A percentile compares a stretch with the other conserved stretches of the same genome.
phyloP scores from a whole-genome alignment of 257 asterid species.

The Capsicum pubescens region DNA sequence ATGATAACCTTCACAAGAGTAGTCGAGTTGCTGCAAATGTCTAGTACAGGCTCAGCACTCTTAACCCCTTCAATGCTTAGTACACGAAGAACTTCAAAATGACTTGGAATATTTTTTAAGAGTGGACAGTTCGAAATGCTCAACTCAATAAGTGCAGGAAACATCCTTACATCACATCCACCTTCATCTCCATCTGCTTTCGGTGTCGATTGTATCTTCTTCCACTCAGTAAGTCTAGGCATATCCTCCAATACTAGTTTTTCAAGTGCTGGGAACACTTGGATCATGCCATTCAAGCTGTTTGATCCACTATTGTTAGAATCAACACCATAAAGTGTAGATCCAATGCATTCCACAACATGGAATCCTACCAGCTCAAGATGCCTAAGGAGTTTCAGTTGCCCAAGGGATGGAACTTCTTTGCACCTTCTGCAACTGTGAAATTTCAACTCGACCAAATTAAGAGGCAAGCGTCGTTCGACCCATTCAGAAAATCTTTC shows the following conservation, averaged over 20 bases:
- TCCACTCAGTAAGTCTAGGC: background rate
- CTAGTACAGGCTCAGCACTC: background rate
- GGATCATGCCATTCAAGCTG: background rate
- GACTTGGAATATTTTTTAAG: background rate
- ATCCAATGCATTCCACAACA: background rate
- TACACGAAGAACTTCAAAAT: background rate
- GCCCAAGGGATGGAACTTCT: conserved; percentile 16
- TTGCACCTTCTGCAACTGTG: background rate
- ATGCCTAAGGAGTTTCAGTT: background rate
- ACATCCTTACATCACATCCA: background rate
- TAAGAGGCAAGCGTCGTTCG: background rate
- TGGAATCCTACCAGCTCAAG: background rate
- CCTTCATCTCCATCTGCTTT: background rate
- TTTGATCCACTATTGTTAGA: background rate
- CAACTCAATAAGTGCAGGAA: background rate
- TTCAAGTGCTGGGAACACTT: background rate
- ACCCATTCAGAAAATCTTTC: background rate
- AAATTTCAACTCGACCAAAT: background rate
- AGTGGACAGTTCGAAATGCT: background rate
- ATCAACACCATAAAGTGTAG: background rate
- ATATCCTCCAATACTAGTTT: background rate
- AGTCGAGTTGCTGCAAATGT: background rate
- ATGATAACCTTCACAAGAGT: background rate
- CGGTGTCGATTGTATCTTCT: background rate
- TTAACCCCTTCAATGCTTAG: background rate